These are phyloP conservation scores for Wickerhamomyces ciferrii DNA, from an alignment of 805 yeast species.

Conservation along the genomic window DNA sequence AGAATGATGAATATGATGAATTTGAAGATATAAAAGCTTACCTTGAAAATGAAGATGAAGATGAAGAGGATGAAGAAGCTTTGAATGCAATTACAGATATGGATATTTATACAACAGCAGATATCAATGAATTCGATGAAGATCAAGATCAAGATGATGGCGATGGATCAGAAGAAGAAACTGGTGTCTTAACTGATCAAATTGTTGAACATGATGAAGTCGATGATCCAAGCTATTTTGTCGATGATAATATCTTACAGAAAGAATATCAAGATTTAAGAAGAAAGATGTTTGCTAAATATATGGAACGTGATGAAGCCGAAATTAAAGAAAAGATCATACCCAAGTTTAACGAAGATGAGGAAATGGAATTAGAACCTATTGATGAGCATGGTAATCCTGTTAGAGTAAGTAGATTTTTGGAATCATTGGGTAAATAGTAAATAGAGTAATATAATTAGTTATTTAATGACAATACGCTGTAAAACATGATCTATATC, in stretches of 20 bases:
- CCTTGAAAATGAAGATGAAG: slow-evolving; percentile 12
- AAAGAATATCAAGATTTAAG: slow-evolving; percentile 27
- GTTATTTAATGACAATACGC: too few species aligned
- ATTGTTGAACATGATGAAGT: slow-evolving; percentile 35
- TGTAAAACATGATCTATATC: too few species aligned
- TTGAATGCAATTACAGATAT: not conserved
- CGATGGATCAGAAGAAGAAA: slow-evolving; percentile 24
- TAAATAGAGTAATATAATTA: too few species aligned
- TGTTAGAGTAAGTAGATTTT: slow-evolving; percentile 60
- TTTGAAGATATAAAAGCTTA: slow-evolving; percentile 11
- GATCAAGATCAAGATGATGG: slow-evolving; percentile 22
- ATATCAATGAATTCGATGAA: slow-evolving; percentile 4
- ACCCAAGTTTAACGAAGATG: slow-evolving; percentile 27
- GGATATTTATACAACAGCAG: slow-evolving; percentile 10
- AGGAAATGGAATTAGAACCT: slow-evolving; percentile 59
- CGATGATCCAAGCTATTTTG: slow-evolving; percentile 20
- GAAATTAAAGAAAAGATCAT: not conserved
- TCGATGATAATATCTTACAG: slow-evolving; percentile 21
- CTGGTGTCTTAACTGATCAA: slow-evolving; percentile 34
- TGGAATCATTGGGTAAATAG: slow-evolving; percentile 38
- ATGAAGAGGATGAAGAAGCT: slow-evolving; percentile 15
- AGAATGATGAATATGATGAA: slow-evolving; percentile 7
- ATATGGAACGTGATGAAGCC: slow-evolving; percentile 8
- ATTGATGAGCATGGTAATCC: slow-evolving; percentile 61
- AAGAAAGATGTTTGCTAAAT: slow-evolving; percentile 22